Evolutionary conservation across 192 early-diverging fungal genomes (phyloP), one percentile per base, ranked within the genome.

Genomic region (Lunasporangiospora selenospora): DNA sequence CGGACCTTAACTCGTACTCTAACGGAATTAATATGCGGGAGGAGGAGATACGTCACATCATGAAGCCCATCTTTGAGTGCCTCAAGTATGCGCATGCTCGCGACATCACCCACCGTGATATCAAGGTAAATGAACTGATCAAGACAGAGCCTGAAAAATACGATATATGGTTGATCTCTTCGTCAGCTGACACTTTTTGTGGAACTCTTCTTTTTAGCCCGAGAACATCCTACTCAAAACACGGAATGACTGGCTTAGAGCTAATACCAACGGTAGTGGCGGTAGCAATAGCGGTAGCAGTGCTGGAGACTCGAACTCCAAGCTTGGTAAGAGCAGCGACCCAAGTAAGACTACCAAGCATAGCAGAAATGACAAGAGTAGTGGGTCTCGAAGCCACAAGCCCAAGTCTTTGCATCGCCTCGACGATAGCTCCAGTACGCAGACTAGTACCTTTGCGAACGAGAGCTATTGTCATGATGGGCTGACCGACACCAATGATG

Each of bases 1-100:
- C 69, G 18, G 69, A 73, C 19, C 43, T 73, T 33, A 73, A 73
- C 53, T 73, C 69, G 29, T 73, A 73, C 43, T 73, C 69, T 1
- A 73, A 73, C 29, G 69, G 69, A 1, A 73, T 63, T 31, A 63
- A 73, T 42, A 73, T 73, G 69, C 59, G 69, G 23, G 69, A 73
- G 41, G 69, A 73, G 18, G 69, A 73, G 43, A 73, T 73, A 23
- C 69, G 69, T 2, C 61, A 73, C 42, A 61, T 73, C 10, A 53
- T 73, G 18, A 58, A 58, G 37, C 69, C 69, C 18, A 63, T 73
- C 49, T 73, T 73, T 58, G 69, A 73, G 38, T 73, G 69, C 31
- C 59, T 73, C 53, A 73, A 73, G 49, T 61, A 63, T 37, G 69
- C 69, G 3, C 69, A 73, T n/a, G 53, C 47, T 23, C 69, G 41